Base-by-base conservation (phyloP, 257 asterid genomes). In the Nicotiana noctiflora region DNA sequence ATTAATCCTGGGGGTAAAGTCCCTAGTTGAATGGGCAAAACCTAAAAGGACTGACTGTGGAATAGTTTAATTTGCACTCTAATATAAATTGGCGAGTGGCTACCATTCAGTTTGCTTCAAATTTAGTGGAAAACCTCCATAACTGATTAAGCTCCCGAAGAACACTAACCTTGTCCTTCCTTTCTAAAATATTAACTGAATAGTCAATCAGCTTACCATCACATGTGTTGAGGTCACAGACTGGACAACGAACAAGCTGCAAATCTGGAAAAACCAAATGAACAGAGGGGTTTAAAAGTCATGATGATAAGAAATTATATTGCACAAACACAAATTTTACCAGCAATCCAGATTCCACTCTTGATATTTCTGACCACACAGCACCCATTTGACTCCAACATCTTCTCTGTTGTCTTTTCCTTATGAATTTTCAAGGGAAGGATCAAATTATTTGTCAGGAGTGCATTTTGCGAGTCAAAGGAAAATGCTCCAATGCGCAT, bases 171-270 rank as follows among this genome's bases (percentile, higher is more conserved):
- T 74, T 49, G 59, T 21, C 14, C 37, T 49, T 25, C 62, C 61
- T 72, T 72, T 23, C 25, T 49, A 49, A 49, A 74, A 23, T 49
- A 51, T 74, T 37, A 31, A 17, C 56, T 51, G 56, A 27, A 15
- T 6, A 49, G 19, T 25, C 21, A 49, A 51, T 6, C 62, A 72
- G 84, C 93, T 88, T 83, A 96, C 99, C 99, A 78, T 96, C 99
- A 81, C 99, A 96, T 18, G 97, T 81, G 72, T 91, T 92, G 81
- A 96, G 91, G 84, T 96, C 97, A 49, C 98, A 96, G 75, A 94
- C 97, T 25, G 98, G 99, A 84, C 99, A 96, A 34, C 97, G 92
- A 51, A 91, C 99, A 82, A 96, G 98, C 91, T 96, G 99, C 88
- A 96, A 86, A 89, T 96, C 98, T 96, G 87, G 81, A 86, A 60